Conservation (phyloP, 1,139 yeast genomes). For the Kluyveromyces sp. region DNA sequence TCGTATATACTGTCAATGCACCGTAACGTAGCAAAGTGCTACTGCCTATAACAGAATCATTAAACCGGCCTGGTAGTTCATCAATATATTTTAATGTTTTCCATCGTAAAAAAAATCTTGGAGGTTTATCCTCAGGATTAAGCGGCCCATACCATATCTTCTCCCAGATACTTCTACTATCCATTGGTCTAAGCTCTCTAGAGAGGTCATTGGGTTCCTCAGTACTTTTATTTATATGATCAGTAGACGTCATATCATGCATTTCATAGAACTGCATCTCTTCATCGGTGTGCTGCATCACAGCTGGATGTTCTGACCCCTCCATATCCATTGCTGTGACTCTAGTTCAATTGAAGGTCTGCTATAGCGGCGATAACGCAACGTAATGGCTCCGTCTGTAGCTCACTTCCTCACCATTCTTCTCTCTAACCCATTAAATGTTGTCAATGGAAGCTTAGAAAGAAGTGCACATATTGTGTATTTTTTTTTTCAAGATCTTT, state of each 20-base stretch:
- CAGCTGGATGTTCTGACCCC: not conserved
- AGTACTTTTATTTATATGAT: not conserved
- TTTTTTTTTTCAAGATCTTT: too few species aligned
- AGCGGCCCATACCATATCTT: constrained; percentile 48
- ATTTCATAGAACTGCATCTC: not conserved
- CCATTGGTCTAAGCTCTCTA: not conserved
- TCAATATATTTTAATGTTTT: constrained; percentile 33
- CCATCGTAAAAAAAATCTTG: constrained; percentile 26
- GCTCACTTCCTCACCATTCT: too few species aligned
- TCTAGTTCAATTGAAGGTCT: too few species aligned
- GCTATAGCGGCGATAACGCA: too few species aligned
- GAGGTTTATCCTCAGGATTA: constrained; percentile 42
- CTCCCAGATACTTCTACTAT: constrained; percentile 4
- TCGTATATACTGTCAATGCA: constrained; percentile 34
- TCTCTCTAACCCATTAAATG: too few species aligned
- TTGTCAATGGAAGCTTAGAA: too few species aligned
- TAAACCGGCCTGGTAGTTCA: constrained; percentile 35
- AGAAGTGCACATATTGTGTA: too few species aligned
- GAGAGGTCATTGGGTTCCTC: not conserved
- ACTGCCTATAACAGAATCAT: constrained; percentile 7
- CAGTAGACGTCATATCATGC: not conserved
- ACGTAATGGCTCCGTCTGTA: too few species aligned
- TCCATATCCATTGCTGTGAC: too few species aligned
- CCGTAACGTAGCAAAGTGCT: constrained; percentile 32
- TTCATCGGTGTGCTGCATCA: not conserved